phyloP scores from a whole-genome alignment of 2,329 filamentous ascomycete genomes.

The Botrytis cinerea region DNA sequence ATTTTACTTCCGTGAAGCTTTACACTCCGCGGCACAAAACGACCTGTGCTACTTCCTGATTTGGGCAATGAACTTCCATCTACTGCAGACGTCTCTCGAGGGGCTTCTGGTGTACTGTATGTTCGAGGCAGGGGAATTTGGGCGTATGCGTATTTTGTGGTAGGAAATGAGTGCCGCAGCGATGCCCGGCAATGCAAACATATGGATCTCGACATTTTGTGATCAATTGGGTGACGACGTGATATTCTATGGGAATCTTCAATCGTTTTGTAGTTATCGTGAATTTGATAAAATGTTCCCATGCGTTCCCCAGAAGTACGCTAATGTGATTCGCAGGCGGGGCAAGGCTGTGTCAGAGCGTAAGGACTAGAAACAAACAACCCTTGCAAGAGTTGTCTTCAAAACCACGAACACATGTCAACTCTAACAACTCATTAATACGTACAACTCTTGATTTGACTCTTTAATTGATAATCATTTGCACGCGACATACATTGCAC shows the following conservation, averaged over 20 bases:
- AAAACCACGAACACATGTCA: constrained; percentile 24
- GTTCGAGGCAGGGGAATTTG: not conserved
- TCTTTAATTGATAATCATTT: not conserved
- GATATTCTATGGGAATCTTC: not conserved
- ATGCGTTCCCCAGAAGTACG: not conserved
- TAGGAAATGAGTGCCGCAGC: constrained; percentile 11
- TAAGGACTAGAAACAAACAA: constrained; percentile 6
- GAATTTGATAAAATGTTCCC: not conserved
- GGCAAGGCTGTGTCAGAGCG: constrained; percentile 16
- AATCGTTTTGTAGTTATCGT: not conserved
- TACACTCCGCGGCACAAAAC: constrained; percentile 11
- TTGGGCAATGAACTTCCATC: not conserved
- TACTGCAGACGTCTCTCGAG: not conserved
- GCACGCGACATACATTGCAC: not conserved
- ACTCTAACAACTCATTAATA: constrained; percentile 52
- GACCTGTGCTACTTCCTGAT: not conserved
- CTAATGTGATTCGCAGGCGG: constrained; percentile 16
- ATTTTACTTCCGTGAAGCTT: constrained; percentile 19
- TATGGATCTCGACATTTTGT: constrained; percentile 19
- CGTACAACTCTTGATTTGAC: constrained; percentile 47
- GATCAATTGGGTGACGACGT: not conserved
- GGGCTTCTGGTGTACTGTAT: constrained; percentile 8
- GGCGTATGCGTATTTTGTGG: not conserved
- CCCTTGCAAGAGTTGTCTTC: constrained; percentile 13
- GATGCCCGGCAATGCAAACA: constrained; percentile 32